Evolutionary conservation across 2,329 filamentous ascomycete genomes (phyloP), one percentile per base, ranked within the genome.

Genomic region (Lasiodiplodia sp.): DNA sequence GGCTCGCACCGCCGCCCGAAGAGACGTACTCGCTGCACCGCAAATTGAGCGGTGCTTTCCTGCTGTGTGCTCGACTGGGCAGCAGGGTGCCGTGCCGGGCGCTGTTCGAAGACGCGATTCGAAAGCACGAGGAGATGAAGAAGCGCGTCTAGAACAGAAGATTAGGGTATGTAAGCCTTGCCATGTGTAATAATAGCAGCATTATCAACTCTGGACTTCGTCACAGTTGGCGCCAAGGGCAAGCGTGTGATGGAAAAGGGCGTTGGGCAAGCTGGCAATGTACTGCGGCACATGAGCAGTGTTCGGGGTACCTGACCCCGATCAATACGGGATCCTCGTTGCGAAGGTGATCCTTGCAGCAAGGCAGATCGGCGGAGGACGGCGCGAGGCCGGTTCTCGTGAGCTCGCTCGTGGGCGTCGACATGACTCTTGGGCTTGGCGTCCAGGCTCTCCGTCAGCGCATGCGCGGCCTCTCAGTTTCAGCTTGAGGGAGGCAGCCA

Each of bases 11-110:
- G 28, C 96, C 96, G 28, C 96, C 96, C 0, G 96, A 99, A 82
- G 96, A 99, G 85, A 99, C 96, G 65, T 99, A 99, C 77, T 95
- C 91, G 78, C 81, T 99, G 75, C 96, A 99, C 80, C 88, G 96
- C 70, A 99, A 99, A 83, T 82, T 99, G 67, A 97, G 94, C 78
- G 96, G 96, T 0, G 96, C 96, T 0, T 99, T 99, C 78, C 81
- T 99, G 75, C 84, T 99, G 21, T 99, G 96, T 79, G 94, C 96
- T 0, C 87, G 89, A 72, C 79, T 99, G 69, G 94, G 93, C 3
- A 97, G 93, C 78, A 86, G 88, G 71, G 94, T 99, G 2, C 85
- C 85, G 68, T 97, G 95, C 74, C 88, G 91, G 71, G 89, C 92
- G 69, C 81, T 99, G 82, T 99, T 99, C 78, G 84, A 86, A 68